phyloP scores from a whole-genome alignment of 2,329 filamentous ascomycete genomes.

The Albophoma yamanashiensis region DNA sequence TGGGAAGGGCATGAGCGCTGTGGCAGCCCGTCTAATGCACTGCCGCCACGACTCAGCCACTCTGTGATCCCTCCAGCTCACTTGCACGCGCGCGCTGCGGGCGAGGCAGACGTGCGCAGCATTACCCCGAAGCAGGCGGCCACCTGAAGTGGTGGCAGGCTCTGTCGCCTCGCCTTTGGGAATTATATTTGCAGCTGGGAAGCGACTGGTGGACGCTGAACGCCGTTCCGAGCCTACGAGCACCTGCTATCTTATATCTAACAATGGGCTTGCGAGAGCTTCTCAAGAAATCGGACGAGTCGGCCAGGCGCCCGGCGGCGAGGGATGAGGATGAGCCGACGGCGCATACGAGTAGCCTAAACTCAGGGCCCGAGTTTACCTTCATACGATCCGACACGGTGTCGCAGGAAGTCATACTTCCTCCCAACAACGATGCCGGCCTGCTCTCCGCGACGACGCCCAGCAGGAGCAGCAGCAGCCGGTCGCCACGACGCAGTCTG shows the following conservation, averaged over 20 bases:
- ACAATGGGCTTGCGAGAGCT: conserved; percentile 42
- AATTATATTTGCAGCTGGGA: neutral
- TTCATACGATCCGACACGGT: conserved; percentile 79
- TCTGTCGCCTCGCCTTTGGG: neutral
- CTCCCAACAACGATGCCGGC: conserved; percentile 33
- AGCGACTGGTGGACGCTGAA: neutral
- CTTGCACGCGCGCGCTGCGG: neutral
- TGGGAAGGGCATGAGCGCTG: neutral
- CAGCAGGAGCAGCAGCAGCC: conserved; percentile 6
- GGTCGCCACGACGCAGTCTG: conserved; percentile 27
- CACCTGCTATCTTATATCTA: neutral
- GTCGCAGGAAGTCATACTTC: conserved; percentile 67
- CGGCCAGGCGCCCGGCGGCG: conserved; percentile 23
- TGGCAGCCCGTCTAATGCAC: neutral
- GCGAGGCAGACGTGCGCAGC: neutral
- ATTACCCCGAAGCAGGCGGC: neutral
- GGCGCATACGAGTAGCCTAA: conserved; percentile 18
- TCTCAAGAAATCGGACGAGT: conserved; percentile 41
- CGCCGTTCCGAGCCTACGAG: neutral
- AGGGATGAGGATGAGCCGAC: conserved; percentile 14
- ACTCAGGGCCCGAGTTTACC: conserved; percentile 54
- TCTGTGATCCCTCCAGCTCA: neutral
- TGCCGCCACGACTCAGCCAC: neutral
- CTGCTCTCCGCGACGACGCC: neutral
- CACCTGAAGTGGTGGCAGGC: neutral